These are phyloP conservation scores for Solanum pennellii DNA, from an alignment of 257 asterid species.

Conservation along the genomic window DNA sequence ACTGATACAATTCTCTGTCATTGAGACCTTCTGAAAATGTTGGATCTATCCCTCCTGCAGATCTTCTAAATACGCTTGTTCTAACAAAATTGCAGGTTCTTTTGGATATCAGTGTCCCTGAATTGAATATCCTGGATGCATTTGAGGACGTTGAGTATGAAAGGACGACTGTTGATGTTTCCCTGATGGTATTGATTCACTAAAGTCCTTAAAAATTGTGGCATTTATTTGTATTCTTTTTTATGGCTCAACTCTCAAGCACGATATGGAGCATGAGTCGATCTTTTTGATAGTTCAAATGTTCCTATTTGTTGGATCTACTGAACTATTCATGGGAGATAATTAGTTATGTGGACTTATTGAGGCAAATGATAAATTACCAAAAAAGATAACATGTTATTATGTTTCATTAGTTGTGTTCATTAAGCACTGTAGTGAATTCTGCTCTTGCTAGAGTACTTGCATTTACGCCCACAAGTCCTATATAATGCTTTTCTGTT, in stretches of 20 bases:
- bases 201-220: not conserved
- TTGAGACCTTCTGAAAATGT: not conserved
- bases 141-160: slow-evolving; percentile 85
- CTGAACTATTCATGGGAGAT: not conserved
- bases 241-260: not conserved
- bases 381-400: not conserved
- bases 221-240: not conserved
- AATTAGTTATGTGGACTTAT: not conserved
- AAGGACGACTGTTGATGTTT: slow-evolving; percentile 45
- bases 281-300: not conserved
- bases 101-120: slow-evolving; percentile 50
- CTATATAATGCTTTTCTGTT: not conserved
- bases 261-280: not conserved
- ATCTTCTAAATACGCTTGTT: not conserved
- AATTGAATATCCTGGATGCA: slow-evolving; percentile 58
- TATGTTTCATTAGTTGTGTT: not conserved
- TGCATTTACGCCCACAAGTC: not conserved
- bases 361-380: not conserved
- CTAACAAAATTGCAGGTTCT: slow-evolving; percentile 43
- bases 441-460: not conserved
- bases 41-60: not conserved
- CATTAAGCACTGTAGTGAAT: not conserved
- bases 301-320: not conserved
- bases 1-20: not conserved
- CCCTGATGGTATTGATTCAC: slow-evolving; percentile 26